phyloP scores from a whole-genome alignment of 805 yeast species.

The Lachancea thermotolerans region DNA sequence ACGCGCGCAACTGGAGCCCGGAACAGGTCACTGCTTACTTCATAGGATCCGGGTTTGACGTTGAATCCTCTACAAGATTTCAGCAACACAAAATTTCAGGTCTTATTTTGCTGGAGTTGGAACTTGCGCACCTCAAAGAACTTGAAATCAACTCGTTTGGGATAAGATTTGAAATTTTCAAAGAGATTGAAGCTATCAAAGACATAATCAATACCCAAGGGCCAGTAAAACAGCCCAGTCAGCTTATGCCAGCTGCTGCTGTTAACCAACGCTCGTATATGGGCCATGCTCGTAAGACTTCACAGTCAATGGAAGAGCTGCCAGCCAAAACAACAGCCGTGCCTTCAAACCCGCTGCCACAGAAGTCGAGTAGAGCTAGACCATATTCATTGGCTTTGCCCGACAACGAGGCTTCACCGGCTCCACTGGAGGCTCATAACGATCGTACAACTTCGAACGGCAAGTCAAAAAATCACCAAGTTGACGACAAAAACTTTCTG shows the following conservation, averaged over 20 bases:
- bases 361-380: constrained; percentile 3
- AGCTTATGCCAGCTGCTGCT: constrained; percentile 39
- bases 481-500: constrained; percentile 35
- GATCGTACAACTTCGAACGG: constrained; percentile 1
- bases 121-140: constrained; percentile 80
- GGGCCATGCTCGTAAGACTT: constrained; percentile 6
- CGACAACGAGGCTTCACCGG: constrained; percentile 2
- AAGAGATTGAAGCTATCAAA: constrained; percentile 70
- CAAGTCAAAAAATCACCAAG: constrained; percentile 13
- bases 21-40: constrained; percentile 79
- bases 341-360: background rate
- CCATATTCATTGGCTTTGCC: constrained; percentile 11
- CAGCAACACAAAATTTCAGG: constrained; percentile 88
- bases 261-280: constrained; percentile 16
- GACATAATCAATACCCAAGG: constrained; percentile 13
- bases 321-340: constrained; percentile 14
- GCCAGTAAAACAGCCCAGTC: constrained; percentile 10
- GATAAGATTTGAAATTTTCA: constrained; percentile 84
- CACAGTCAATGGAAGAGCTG: constrained; percentile 5
- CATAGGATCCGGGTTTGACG: constrained; percentile 63
- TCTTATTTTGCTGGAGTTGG: constrained; percentile 74
- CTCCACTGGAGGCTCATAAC: background rate
- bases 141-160: constrained; percentile 90
- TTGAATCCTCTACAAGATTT: constrained; percentile 69
- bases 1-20: constrained; percentile 70